Percentiles rank a stretch among this genome's conserved stretches.
Evolutionary conservation across 129 eudicot genomes (phyloP).

Genomic region (Flaveria trinervia): DNA sequence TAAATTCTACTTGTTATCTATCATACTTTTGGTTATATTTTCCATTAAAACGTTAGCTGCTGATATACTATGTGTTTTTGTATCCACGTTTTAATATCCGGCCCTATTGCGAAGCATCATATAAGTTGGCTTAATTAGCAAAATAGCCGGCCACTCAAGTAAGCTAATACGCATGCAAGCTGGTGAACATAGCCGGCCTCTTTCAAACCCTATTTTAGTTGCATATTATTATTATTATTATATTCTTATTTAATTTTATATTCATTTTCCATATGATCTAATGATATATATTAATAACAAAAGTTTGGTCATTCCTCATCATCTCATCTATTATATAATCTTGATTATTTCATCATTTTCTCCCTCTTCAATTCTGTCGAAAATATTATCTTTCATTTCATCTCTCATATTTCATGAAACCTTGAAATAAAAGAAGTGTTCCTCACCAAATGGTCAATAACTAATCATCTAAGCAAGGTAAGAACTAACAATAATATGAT

Average conservation of each 20-base stretch:
- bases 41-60: too few relatives aligned
- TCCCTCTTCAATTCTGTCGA: background rate
- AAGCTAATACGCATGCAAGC: conserved; percentile 25
- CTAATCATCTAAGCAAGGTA: background rate
- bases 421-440: background rate
- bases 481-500: background rate
- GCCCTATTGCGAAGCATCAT: too few relatives aligned
- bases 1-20: too few relatives aligned
- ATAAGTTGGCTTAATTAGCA: background rate
- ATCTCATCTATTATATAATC: conserved; percentile 14
- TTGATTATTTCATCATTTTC: conserved; percentile 13
- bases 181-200: conserved; percentile 39
- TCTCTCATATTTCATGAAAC: background rate
- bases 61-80: too few relatives aligned
- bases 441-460: background rate
- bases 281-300: conserved; percentile 6
- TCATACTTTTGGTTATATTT: too few relatives aligned
- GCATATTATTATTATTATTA: background rate
- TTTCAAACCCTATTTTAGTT: background rate
- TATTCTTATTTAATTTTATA: background rate
- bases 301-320: conserved; percentile 9
- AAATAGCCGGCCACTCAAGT: conserved; percentile 34
- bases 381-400: background rate
- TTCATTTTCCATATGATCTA: too few relatives aligned
- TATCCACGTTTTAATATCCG: too few relatives aligned